Conservation (phyloP, 139 green algal genomes). For the Picochlorum costavermella region DNA sequence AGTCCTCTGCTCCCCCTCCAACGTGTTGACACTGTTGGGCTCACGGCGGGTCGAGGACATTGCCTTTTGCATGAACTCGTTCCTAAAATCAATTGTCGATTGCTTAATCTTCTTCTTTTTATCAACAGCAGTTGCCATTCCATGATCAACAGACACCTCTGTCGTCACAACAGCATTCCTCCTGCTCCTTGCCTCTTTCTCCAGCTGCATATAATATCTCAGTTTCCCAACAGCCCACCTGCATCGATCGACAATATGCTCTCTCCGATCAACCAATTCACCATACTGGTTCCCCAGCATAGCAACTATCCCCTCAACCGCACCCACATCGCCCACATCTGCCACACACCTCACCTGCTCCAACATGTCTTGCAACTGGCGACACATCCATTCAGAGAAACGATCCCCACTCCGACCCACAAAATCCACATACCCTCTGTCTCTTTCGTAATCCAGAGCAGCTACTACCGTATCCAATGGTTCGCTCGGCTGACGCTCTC, state of each 20-base stretch:
- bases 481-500: neutral
- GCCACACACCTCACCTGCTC: neutral
- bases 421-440: neutral
- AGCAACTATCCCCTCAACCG: neutral
- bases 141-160: no score
- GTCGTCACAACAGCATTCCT: no score
- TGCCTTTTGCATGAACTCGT: neutral
- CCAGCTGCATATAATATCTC: no score
- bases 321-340: neutral
- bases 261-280: no score
- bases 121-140: no score
- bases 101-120: neutral
- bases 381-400: conserved; percentile 3
- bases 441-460: conserved; percentile 2
- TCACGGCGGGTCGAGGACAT: neutral
- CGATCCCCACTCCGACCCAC: neutral
- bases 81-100: neutral
- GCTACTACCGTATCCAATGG: conserved; percentile 1
- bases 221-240: no score
- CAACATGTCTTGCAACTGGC: neutral
- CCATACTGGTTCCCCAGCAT: no score
- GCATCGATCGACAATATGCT: no score
- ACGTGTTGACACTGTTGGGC: neutral
- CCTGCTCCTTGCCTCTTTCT: no score
- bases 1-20: conserved; percentile 40